phyloP scores from a whole-genome alignment of 2,329 filamentous ascomycete species.

The Alternaria brassicicola region DNA sequence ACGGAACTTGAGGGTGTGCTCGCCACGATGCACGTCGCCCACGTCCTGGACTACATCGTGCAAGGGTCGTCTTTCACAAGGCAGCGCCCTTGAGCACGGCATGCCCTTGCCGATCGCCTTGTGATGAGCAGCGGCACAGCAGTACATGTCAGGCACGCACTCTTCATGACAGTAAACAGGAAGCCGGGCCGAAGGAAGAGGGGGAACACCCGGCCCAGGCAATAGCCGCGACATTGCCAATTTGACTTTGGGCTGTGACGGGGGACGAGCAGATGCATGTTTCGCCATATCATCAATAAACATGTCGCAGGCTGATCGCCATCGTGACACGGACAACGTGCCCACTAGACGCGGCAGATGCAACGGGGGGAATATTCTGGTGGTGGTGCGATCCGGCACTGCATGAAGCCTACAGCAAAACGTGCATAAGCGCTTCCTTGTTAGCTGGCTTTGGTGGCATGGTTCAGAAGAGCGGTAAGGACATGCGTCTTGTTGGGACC shows the following conservation, averaged over 20 bases:
- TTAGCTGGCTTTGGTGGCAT: constrained; percentile 30
- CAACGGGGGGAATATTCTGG: constrained; percentile 13
- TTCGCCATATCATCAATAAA: constrained; percentile 19
- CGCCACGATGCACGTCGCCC: constrained; percentile 23
- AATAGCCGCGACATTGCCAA: constrained; percentile 23
- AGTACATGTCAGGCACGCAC: constrained; percentile 30
- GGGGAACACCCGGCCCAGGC: constrained; percentile 15
- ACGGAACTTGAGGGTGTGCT: constrained; percentile 3
- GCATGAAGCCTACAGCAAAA: constrained; percentile 39
- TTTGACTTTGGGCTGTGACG: constrained; percentile 1
- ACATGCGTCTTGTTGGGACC: constrained; percentile 43
- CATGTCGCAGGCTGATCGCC: constrained; percentile 8
- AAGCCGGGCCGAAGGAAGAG: constrained; percentile 39
- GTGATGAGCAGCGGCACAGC: constrained; percentile 18
- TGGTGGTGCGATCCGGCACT: constrained; percentile 34
- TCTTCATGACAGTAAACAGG: constrained; percentile 23
- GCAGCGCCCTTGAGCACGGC: constrained; percentile 20
- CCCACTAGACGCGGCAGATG: constrained; percentile 26
- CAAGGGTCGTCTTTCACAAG: constrained; percentile 31
- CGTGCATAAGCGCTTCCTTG: constrained; percentile 47
- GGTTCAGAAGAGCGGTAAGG: constrained; percentile 51
- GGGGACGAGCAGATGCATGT: background rate
- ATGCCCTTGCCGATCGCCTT: constrained; percentile 21
- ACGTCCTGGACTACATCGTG: constrained; percentile 16
- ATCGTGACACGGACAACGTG: constrained; percentile 30